A percentile compares a stretch with the other conserved stretches of the same genome.
These are phyloP conservation scores for Starmerella asiatica DNA, from an alignment of 805 yeast species.

Conservation along the genomic window DNA sequence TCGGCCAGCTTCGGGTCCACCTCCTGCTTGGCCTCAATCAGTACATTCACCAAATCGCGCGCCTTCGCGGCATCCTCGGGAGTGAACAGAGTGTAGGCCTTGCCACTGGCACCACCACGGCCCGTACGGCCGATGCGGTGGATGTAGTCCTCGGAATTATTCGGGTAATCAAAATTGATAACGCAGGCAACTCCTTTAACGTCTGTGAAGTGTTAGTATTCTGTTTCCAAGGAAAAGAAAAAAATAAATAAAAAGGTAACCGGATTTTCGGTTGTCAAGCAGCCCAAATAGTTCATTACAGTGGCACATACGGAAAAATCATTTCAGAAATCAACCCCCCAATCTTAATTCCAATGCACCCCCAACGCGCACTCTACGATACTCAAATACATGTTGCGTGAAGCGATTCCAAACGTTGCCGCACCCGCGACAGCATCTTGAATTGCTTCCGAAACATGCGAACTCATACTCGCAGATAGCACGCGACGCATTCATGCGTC, in stretches of 20 bases:
- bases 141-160: slow-evolving; percentile 94
- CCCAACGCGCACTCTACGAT: slow-evolving; percentile 3
- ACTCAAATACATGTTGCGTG: slow-evolving; percentile 9
- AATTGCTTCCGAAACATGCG: slow-evolving; percentile 19
- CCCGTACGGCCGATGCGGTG: slow-evolving; percentile 99
- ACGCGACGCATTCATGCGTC: background rate
- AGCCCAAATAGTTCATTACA: no score
- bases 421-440: slow-evolving; percentile 12
- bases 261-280: background rate
- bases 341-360: background rate
- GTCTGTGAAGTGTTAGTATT: slow-evolving; percentile 37
- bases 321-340: background rate
- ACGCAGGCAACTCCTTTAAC: slow-evolving; percentile 95
- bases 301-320: background rate
- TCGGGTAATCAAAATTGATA: slow-evolving; percentile 94
- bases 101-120: slow-evolving; percentile 95
- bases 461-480: slow-evolving; percentile 9
- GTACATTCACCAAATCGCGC: slow-evolving; percentile 72
- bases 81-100: slow-evolving; percentile 89
- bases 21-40: slow-evolving; percentile 90
- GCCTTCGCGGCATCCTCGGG: slow-evolving; percentile 78
- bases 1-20: slow-evolving; percentile 68
- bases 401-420: slow-evolving; percentile 12
- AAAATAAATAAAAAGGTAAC: background rate
- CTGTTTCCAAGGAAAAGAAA: background rate